Evolutionary conservation across 108 stramenopile genomes (phyloP).

Genomic region (Cylindrotheca closterium): DNA sequence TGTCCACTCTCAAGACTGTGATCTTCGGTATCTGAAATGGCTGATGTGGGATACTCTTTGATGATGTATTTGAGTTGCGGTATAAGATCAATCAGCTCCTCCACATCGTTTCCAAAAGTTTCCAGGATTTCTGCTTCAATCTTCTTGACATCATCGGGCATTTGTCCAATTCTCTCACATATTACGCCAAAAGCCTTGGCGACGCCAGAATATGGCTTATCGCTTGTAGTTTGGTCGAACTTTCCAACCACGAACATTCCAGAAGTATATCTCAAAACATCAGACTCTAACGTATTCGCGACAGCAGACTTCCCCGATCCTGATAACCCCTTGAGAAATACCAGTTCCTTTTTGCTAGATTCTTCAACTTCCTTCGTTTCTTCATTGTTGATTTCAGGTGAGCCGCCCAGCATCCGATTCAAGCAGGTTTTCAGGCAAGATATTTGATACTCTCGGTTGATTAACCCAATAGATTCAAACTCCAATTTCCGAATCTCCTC

Average conservation of each 20-base stretch:
- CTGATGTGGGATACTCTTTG: neutral
- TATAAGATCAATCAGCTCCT: conserved; percentile 3
- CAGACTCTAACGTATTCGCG: neutral
- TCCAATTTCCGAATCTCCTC: too few species aligned
- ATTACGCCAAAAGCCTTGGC: neutral
- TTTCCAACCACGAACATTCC: conserved; percentile 5
- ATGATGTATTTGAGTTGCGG: neutral
- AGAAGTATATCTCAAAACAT: neutral
- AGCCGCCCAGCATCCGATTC: too few species aligned
- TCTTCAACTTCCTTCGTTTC: too few species aligned
- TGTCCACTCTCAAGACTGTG: conserved; percentile 1
- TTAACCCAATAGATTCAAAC: too few species aligned
- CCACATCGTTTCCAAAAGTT: conserved; percentile 9
- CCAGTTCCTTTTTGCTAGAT: too few species aligned
- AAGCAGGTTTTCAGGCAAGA: too few species aligned
- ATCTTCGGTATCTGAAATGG: too few species aligned
- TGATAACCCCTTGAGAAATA: conserved; percentile 1
- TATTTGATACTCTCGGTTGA: too few species aligned
- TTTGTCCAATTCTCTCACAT: too few species aligned
- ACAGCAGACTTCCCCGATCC: conserved; percentile 1
- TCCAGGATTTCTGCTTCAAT: too few species aligned
- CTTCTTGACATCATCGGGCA: too few species aligned
- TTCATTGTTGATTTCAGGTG: too few species aligned
- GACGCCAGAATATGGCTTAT: conserved; percentile 1
- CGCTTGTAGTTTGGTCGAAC: neutral